Evolutionary conservation across 2,329 filamentous ascomycete species (phyloP), one percentile per base, ranked within the genome.

Genomic region (Didymella arachidicola): DNA sequence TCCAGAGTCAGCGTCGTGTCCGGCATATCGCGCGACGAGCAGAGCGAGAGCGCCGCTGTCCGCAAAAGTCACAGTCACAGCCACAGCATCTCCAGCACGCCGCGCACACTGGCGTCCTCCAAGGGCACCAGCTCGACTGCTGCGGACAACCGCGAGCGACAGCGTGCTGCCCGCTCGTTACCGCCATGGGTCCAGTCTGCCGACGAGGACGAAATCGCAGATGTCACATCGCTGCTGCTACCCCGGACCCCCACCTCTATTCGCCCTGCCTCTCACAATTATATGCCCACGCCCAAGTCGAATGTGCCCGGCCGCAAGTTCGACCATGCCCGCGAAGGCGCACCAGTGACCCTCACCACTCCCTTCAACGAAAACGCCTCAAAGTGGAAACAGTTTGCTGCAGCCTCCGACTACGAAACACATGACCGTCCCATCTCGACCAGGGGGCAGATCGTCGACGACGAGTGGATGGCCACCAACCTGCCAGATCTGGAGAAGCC

Each of bases 401-500:
- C 71, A 34, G 70, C 75, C 41, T 72, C 73, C 44, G 65, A 71
- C 38, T 66, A 64, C 53, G 68, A 72, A 41, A 59, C 65, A 54
- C 60, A 49, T 53, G 69, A 57, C 68, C 71, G 59, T 44, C 71
- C 68, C 25, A 51, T 66, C 22, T 67, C 69, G 3, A 72, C 72
- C 14, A 64, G 72, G 43, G 73, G 70, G 61, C 76, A 71, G 63
- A 71, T 78, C 14, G 73, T 79, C 27, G 68, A 78, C 58, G 74
- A 78, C 53, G 75, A 77, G 38, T 83, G 81, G 81, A 79, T 83
- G 74, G 76, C 77, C 57, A 76, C 80, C 65, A 81, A 83, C 68
- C 74, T 82, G 71, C 77, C 80, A 4, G 78, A 82, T 53, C 74
- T 80, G 30, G 74, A 78, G 55, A 72, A 74, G 34, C 77, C 75